phyloP scores from a whole-genome alignment of 2,329 filamentous ascomycete species.

The Penicillium sp. region DNA sequence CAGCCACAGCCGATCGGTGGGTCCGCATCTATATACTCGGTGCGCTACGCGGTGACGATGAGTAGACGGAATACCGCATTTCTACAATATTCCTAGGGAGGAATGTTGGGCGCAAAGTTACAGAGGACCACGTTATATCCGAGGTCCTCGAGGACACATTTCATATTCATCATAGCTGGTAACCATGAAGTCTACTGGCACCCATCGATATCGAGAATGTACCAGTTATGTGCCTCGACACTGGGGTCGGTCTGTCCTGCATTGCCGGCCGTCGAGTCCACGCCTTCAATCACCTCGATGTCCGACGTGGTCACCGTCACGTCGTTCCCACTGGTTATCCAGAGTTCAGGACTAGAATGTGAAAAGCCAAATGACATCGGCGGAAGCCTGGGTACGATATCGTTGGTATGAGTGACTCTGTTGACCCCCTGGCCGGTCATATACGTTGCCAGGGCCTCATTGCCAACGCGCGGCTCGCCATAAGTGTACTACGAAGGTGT shows the following conservation, averaged over 20 bases:
- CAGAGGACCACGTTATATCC: background rate
- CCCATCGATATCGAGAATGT: conserved; percentile 29
- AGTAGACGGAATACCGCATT: background rate
- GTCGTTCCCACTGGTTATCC: conserved; percentile 36
- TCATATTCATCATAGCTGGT: background rate
- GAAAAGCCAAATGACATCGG: conserved; percentile 32
- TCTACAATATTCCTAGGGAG: background rate
- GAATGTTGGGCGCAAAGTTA: too few relatives aligned
- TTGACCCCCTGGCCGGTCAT: conserved; percentile 39
- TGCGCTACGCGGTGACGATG: too few relatives aligned
- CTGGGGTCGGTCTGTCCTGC: conserved; percentile 26
- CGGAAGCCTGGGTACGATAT: conserved; percentile 41
- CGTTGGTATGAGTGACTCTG: conserved; percentile 40
- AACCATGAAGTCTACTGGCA: conserved; percentile 7
- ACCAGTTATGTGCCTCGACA: conserved; percentile 37
- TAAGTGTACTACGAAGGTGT: conserved; percentile 38
- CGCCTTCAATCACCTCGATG: conserved; percentile 33
- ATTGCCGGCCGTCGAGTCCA: conserved; percentile 35
- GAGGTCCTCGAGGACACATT: background rate
- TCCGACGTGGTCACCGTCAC: conserved; percentile 31
- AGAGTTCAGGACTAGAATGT: conserved; percentile 43
- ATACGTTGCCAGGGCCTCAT: conserved; percentile 36
- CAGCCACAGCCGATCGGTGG: conserved; percentile 9
- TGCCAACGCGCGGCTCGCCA: conserved; percentile 45
- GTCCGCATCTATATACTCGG: background rate